A percentile compares a stretch with the other conserved stretches of the same genome.
Conservation (phyloP, 306 rosid species). For the Acacia melanoxylon region DNA sequence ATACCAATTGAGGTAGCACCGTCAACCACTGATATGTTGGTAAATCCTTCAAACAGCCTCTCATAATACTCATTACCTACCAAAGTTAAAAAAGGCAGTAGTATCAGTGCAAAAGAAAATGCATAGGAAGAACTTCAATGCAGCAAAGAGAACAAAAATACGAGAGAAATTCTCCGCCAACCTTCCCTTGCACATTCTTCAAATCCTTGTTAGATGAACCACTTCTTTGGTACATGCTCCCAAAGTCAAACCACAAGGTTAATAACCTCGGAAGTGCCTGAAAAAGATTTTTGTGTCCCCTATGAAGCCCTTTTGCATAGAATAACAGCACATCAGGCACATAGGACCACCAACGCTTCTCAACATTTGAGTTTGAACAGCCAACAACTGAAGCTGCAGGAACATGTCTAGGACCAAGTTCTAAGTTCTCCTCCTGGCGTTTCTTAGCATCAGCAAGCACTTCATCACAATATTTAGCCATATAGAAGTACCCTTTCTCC, state of each 20-base stretch:
- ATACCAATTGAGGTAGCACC: conserved; percentile 94
- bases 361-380: conserved; percentile 59
- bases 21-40: conserved; percentile 95
- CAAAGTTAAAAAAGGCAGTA: conserved; percentile 32
- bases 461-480: conserved; percentile 94
- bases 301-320: conserved; percentile 93
- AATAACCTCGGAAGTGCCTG: conserved; percentile 97
- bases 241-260: conserved; percentile 97
- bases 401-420: conserved; percentile 52
- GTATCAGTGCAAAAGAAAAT: conserved; percentile 24
- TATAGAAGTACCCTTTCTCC: conserved; percentile 94
- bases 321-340: conserved; percentile 84
- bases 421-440: conserved; percentile 83
- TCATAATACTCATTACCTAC: conserved; percentile 70
- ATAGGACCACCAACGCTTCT: conserved; percentile 87
- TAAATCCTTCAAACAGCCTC: conserved; percentile 88
- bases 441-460: conserved; percentile 93
- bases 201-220: conserved; percentile 66
- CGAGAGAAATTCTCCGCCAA: conserved; percentile 29
- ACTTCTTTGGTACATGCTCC: conserved; percentile 73
- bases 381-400: conserved; percentile 56
- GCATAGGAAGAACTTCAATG: conserved; percentile 21
- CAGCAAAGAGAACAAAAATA: conserved; percentile 32
- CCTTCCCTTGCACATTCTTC: conserved; percentile 61
- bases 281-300: conserved; percentile 95